Conservation (phyloP, 129 eudicot genomes). For the Calendula officinalis region DNA sequence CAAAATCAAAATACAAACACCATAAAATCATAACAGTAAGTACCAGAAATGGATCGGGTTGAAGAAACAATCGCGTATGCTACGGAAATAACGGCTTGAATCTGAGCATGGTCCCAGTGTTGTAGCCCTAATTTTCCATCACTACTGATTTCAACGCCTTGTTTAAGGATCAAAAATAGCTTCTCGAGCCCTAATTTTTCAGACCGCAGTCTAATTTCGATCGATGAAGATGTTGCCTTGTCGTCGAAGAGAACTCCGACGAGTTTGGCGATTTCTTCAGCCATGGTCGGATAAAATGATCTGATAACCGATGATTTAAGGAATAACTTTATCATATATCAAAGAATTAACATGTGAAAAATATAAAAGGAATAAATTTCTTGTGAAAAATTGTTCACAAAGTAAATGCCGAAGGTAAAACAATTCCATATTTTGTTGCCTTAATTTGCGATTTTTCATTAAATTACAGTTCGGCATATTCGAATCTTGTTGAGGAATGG, state of each 20-base stretch:
- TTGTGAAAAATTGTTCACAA: too few relatives aligned
- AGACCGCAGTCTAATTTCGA: conserved; percentile 47
- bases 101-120: conserved; percentile 47
- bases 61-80: conserved; percentile 43
- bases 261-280: conserved; percentile 67
- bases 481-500: too few relatives aligned
- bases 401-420: too few relatives aligned
- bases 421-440: too few relatives aligned
- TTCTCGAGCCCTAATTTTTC: conserved; percentile 48
- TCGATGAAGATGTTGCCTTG: conserved; percentile 41
- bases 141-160: conserved; percentile 35
- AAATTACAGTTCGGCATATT: too few relatives aligned
- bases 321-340: too few relatives aligned
- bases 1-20: neutral
- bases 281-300: conserved; percentile 41
- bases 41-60: conserved; percentile 44
- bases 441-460: too few relatives aligned
- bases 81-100: conserved; percentile 45
- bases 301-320: conserved; percentile 32
- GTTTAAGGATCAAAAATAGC: conserved; percentile 43
- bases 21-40: too few relatives aligned
- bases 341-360: too few relatives aligned
- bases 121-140: conserved; percentile 52
- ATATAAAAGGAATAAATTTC: too few relatives aligned
- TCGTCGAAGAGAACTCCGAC: conserved; percentile 58